Base-by-base conservation (phyloP, 352 stramenopile genomes). In the Pythium apleroticum region DNA sequence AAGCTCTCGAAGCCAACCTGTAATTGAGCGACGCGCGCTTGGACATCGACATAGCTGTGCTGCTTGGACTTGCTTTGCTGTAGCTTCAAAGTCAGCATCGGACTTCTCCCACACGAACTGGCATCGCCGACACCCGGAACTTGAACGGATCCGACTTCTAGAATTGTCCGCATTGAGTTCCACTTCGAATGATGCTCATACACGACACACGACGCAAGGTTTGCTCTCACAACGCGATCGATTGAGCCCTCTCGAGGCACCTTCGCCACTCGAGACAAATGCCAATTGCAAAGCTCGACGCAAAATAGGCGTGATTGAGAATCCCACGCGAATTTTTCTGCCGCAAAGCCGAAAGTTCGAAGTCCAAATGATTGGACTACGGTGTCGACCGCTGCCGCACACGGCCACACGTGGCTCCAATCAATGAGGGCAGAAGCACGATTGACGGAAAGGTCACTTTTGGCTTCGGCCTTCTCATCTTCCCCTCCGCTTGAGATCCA, bases 61-160 rank as follows among this genome's bases (percentile, higher is more conserved):
- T 69, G 54, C 20, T 7, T 53, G n/a, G 62, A 69, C 54, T 63
- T 69, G 55, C 62, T 69, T 39, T 69, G 33, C 27, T 69, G 62
- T 2, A 55, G 45, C 19, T 41, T 63, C 19, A 69, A 55, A 3
- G 24, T 25, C 24, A 59, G 20, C 62, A 69, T 55, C 39, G 31
- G 45, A 48, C 0, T 45, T 30, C 19, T 19, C 11, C 6, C 17
- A 17, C 20, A 22, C 28, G 25, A 15, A 24, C 15, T 3, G 20
- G 7, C 46, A 19, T 9, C 2, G 10, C 10, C 15, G 35, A 25
- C n/a, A 41, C 15, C 17, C 2, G 46, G 31, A 24, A 63, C 37
- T 11, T 57, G 54, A 9, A 45, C 22, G 6, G 25, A 46, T 15
- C 62, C 62, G 25, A 52, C 20, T 22, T 69, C 53, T 5, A 69